Conservation (phyloP, 2,329 filamentous ascomycete genomes). For the Colletotrichum gloeosporioides region DNA sequence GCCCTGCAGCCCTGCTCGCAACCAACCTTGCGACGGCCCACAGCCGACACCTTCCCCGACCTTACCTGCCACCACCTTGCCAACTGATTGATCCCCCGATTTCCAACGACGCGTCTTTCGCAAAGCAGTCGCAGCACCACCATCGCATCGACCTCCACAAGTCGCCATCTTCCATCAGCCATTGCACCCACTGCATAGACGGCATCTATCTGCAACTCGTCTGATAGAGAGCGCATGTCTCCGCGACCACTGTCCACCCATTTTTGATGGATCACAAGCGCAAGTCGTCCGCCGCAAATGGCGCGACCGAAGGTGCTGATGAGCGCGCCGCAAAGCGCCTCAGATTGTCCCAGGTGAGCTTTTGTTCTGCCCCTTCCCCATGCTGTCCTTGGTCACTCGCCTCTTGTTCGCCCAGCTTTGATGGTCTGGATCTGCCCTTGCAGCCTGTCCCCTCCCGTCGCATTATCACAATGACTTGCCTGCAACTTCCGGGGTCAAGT, state of each 20-base stretch:
- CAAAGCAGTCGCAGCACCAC: constrained; percentile 10
- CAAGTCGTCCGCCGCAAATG: constrained; percentile 53
- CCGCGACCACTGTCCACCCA: neutral
- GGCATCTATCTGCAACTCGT: neutral
- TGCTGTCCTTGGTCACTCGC: neutral
- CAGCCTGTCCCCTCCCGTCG: neutral
- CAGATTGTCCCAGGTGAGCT: constrained; percentile 54
- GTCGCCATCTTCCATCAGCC: neutral
- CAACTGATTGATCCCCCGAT: constrained; percentile 4
- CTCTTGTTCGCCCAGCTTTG: neutral
- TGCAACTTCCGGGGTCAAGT: neutral
- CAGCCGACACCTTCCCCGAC: neutral
- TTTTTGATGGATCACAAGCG: constrained; percentile 61
- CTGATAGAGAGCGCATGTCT: neutral
- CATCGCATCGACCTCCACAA: neutral
- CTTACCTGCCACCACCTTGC: neutral
- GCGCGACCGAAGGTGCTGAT: constrained; percentile 47
- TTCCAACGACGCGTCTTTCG: constrained; percentile 19
- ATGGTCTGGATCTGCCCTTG: neutral
- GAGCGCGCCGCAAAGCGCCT: constrained; percentile 63
- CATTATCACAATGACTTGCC: neutral
- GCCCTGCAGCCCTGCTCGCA: constrained; percentile 2
- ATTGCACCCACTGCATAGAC: neutral
- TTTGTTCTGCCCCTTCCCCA: constrained; percentile 15
- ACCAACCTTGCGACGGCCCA: neutral